Percentiles rank a stretch among this genome's conserved stretches.
These are phyloP conservation scores for Tolypocladium tropicale DNA, from an alignment of 2,329 filamentous ascomycete genomes.

Conservation along the genomic window DNA sequence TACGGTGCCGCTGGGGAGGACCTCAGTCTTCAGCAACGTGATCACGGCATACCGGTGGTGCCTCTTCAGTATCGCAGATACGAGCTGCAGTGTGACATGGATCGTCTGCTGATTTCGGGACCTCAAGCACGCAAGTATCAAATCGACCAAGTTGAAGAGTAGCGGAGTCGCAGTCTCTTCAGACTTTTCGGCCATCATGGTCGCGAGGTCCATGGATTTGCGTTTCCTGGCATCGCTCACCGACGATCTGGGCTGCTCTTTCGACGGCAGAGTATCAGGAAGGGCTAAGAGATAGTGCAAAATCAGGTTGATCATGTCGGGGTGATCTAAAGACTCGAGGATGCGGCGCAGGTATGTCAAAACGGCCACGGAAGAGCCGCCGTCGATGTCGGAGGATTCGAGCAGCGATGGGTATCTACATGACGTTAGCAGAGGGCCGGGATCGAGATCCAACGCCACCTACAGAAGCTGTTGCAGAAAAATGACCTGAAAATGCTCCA, in stretches of 20 bases:
- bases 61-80: slow-evolving; percentile 75
- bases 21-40: slow-evolving; percentile 61
- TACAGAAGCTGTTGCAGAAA: slow-evolving; percentile 91
- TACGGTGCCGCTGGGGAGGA: slow-evolving; percentile 39
- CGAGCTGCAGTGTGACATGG: slow-evolving; percentile 75
- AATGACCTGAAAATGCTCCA: slow-evolving; percentile 95
- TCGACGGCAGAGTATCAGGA: slow-evolving; percentile 41
- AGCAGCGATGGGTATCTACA: slow-evolving; percentile 77
- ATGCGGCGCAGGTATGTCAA: slow-evolving; percentile 88
- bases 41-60: slow-evolving; percentile 81
- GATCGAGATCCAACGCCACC: slow-evolving; percentile 21
- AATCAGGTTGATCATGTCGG: slow-evolving; percentile 88
- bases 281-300: slow-evolving; percentile 85
- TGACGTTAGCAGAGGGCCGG: too few relatives aligned
- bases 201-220: slow-evolving; percentile 81
- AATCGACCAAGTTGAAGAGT: slow-evolving; percentile 86
- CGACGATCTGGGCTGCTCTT: slow-evolving; percentile 31
- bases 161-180: slow-evolving; percentile 68
- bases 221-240: slow-evolving; percentile 65
- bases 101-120: slow-evolving; percentile 85
- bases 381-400: slow-evolving; percentile 94
- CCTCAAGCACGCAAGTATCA: slow-evolving; percentile 74
- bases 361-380: slow-evolving; percentile 91
- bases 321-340: slow-evolving; percentile 82
- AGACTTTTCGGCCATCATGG: slow-evolving; percentile 64